phyloP scores from a whole-genome alignment of 1,284 basidiomycete genomes.

The Meira miltonrushii region DNA sequence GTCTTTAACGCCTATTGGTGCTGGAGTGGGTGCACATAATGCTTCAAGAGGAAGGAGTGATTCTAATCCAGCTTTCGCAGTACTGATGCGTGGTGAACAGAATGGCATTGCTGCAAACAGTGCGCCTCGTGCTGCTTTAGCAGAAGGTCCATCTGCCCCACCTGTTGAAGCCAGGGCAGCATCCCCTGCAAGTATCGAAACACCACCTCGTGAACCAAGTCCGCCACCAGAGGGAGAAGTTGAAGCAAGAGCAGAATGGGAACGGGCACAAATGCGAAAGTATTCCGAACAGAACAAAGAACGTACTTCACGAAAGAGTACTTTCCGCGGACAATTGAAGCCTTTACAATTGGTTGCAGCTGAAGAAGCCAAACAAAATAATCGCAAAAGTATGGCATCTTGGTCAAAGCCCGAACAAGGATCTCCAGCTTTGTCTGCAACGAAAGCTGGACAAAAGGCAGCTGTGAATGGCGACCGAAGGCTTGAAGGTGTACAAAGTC shows the following conservation, averaged over 20 bases:
- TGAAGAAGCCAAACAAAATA: conserved; percentile 12
- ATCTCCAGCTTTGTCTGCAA: neutral
- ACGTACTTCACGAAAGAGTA: conserved; percentile 7
- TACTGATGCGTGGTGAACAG: neutral
- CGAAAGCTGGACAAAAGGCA: neutral
- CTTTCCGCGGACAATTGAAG: conserved; percentile 30
- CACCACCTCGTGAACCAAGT: conserved; percentile 30
- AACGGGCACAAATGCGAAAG: conserved; percentile 37
- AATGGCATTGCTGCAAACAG: neutral
- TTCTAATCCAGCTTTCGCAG: neutral
- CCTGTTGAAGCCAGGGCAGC: neutral
- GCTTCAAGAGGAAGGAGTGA: neutral
- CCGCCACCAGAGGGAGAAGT: conserved; percentile 48
- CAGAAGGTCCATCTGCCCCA: conserved; percentile 8
- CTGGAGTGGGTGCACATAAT: conserved; percentile 14
- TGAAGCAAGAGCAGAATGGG: conserved; percentile 48
- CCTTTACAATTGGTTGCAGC: conserved; percentile 34
- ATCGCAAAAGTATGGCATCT: neutral
- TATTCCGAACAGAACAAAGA: conserved; percentile 18
- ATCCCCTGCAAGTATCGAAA: conserved; percentile 17
- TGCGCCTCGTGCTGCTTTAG: conserved; percentile 13
- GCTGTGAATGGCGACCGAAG: too few species aligned
- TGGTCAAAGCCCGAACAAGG: conserved; percentile 3
- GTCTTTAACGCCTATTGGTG: conserved; percentile 2
- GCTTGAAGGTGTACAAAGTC: neutral